Percentiles rank a stretch among this genome's conserved stretches.
phyloP scores from a whole-genome alignment of 1,284 basidiomycete genomes.

The Inonotus hispidus region DNA sequence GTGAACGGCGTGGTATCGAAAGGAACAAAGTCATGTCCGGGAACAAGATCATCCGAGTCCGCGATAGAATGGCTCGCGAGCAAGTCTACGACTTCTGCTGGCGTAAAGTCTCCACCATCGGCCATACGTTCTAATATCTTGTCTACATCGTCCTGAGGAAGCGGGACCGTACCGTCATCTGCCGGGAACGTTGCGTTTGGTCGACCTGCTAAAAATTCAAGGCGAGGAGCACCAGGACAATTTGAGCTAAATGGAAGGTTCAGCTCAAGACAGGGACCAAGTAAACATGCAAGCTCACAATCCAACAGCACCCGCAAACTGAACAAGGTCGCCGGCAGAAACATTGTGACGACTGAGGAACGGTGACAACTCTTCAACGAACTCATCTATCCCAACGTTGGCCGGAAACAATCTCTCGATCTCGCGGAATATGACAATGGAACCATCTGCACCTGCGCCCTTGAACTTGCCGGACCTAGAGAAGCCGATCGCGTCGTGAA shows the following conservation, averaged over 20 bases:
- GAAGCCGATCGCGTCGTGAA: conserved; percentile 26
- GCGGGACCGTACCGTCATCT: conserved; percentile 25
- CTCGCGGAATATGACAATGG: conserved; percentile 16
- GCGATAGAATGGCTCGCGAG: conserved; percentile 22
- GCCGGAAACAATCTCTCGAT: conserved; percentile 19
- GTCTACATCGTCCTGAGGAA: conserved; percentile 27
- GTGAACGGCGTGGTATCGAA: conserved; percentile 23
- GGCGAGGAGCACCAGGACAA: conserved; percentile 28
- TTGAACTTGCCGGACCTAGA: conserved; percentile 17
- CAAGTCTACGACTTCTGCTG: conserved; percentile 29
- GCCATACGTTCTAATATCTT: conserved; percentile 25
- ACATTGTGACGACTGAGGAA: conserved; percentile 25
- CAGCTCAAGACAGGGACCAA: background rate
- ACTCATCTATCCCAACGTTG: conserved; percentile 27
- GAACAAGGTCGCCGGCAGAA: conserved; percentile 27
- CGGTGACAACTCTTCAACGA: conserved; percentile 24
- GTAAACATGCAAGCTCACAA: conserved; percentile 8
- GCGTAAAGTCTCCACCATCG: conserved; percentile 26
- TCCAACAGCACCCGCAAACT: conserved; percentile 29
- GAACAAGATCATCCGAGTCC: conserved; percentile 20
- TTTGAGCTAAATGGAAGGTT: conserved; percentile 17
- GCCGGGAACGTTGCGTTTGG: conserved; percentile 25
- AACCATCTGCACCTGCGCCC: conserved; percentile 12
- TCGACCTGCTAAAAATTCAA: conserved; percentile 25
- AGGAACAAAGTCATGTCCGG: conserved; percentile 14